These are phyloP conservation scores for Aspergillus olivimuriae DNA, from an alignment of 495 filamentous ascomycete species.

Conservation along the genomic window DNA sequence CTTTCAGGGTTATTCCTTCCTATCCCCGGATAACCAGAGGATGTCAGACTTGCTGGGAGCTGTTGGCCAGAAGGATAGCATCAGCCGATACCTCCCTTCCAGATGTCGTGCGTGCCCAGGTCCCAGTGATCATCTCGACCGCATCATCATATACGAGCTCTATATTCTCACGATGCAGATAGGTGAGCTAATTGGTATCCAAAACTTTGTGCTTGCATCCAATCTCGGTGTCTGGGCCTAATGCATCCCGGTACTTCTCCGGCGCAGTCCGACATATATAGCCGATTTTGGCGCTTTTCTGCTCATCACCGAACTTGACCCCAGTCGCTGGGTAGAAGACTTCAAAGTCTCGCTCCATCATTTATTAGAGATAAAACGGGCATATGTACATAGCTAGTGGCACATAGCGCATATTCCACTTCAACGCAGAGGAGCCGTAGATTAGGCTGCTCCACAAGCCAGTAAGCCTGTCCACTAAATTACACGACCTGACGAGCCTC, in stretches of 20 bases:
- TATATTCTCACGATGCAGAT: conserved; percentile 38
- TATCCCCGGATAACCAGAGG: conserved; percentile 30
- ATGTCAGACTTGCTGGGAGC: conserved; percentile 20
- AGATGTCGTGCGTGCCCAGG: conserved; percentile 17
- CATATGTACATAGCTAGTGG: background rate
- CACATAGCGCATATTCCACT: background rate
- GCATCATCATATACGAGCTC: conserved; percentile 41
- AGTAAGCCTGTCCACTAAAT: conserved; percentile 46
- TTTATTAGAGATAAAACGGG: background rate
- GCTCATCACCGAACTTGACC: no score
- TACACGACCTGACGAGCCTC: conserved; percentile 38
- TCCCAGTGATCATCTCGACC: conserved; percentile 19
- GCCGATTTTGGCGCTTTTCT: background rate
- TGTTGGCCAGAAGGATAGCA: conserved; percentile 42
- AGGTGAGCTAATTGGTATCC: conserved; percentile 42
- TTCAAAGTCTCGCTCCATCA: background rate
- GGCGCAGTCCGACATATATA: conserved; percentile 19
- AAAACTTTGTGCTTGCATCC: conserved; percentile 29
- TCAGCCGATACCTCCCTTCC: conserved; percentile 33
- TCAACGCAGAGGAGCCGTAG: conserved; percentile 14
- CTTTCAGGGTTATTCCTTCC: conserved; percentile 37
- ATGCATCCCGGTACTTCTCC: background rate
- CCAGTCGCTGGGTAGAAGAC: background rate
- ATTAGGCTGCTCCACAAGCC: conserved; percentile 35
- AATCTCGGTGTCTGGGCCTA: background rate